A percentile compares a stretch with the other conserved stretches of the same genome.
phyloP scores from a whole-genome alignment of 2,329 filamentous ascomycete genomes.

The Massarina eburnea region DNA sequence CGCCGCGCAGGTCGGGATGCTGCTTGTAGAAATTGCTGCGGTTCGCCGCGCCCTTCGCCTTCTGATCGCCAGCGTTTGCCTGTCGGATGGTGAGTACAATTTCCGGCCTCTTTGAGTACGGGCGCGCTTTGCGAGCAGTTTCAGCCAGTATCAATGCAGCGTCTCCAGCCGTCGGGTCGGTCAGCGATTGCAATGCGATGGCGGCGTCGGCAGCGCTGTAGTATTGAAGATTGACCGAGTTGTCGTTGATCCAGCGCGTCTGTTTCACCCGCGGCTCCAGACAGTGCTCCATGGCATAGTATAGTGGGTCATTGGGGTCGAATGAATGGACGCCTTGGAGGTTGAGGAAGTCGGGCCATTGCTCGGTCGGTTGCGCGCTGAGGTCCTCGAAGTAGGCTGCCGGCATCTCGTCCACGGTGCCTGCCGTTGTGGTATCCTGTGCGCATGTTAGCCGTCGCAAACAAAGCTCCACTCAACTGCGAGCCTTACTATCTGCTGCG shows the following conservation, averaged over 20 bases:
- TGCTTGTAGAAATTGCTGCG: constrained; percentile 90
- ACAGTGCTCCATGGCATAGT: constrained; percentile 72
- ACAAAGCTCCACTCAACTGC: constrained; percentile 5
- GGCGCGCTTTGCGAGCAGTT: constrained; percentile 66
- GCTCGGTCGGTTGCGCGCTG: constrained; percentile 19
- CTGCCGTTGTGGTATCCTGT: constrained; percentile 3
- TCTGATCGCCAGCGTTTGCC: constrained; percentile 75
- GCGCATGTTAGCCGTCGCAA: not conserved
- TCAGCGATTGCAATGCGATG: constrained; percentile 56
- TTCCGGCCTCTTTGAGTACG: constrained; percentile 68
- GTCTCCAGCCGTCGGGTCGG: constrained; percentile 50
- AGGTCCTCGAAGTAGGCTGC: constrained; percentile 38
- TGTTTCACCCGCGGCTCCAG: constrained; percentile 54
- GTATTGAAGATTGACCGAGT: constrained; percentile 85
- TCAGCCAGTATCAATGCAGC: constrained; percentile 54
- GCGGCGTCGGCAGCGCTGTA: constrained; percentile 55
- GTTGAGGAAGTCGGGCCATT: constrained; percentile 69
- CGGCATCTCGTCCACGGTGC: constrained; percentile 23
- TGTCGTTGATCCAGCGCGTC: constrained; percentile 95
- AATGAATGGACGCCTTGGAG: constrained; percentile 80
- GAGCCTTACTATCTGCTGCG: constrained; percentile 24
- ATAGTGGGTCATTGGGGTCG: constrained; percentile 76
- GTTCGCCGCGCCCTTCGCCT: constrained; percentile 74
- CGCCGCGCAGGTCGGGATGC: constrained; percentile 80
- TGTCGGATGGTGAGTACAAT: constrained; percentile 71